Conservation (phyloP, 1,139 yeast genomes). For the Spencermartinsiella ligniputridi region DNA sequence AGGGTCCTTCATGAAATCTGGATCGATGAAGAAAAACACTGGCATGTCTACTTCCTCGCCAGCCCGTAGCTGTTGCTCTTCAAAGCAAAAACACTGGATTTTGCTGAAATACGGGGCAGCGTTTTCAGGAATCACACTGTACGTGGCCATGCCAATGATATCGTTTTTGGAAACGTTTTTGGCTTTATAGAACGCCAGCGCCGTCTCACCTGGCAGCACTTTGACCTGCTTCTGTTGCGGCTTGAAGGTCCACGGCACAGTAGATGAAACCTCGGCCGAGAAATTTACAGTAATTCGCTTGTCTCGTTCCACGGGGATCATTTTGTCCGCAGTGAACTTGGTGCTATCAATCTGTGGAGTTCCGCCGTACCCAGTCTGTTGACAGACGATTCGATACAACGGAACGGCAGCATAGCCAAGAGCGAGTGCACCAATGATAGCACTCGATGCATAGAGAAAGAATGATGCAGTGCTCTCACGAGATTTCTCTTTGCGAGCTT, state of each 20-base stretch:
- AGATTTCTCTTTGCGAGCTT: not conserved
- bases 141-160: slow-evolving; percentile 97
- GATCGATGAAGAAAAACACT: slow-evolving; percentile 95
- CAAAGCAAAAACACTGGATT: slow-evolving; percentile 97
- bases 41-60: slow-evolving; percentile 99
- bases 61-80: slow-evolving; percentile 87
- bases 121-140: slow-evolving; percentile 92
- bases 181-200: slow-evolving; percentile 92
- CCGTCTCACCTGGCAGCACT: slow-evolving; percentile 97
- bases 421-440: slow-evolving; percentile 70
- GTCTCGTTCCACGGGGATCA: slow-evolving; percentile 83
- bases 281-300: slow-evolving; percentile 77
- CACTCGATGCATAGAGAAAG: slow-evolving; percentile 55
- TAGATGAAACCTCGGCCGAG: slow-evolving; percentile 87
- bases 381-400: slow-evolving; percentile 84
- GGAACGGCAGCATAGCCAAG: slow-evolving; percentile 92
- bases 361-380: slow-evolving; percentile 96
- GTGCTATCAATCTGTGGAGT: slow-evolving; percentile 82
- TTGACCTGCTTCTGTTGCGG: slow-evolving; percentile 94
- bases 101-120: slow-evolving; percentile 95
- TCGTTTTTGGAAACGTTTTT: slow-evolving; percentile 81
- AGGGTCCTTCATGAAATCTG: slow-evolving; percentile 95
- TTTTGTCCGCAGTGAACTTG: slow-evolving; percentile 78
- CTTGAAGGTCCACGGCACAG: slow-evolving; percentile 91
- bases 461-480: slow-evolving; percentile 50